phyloP scores from a whole-genome alignment of 2,329 filamentous ascomycete species.

The Helotiales sp. region DNA sequence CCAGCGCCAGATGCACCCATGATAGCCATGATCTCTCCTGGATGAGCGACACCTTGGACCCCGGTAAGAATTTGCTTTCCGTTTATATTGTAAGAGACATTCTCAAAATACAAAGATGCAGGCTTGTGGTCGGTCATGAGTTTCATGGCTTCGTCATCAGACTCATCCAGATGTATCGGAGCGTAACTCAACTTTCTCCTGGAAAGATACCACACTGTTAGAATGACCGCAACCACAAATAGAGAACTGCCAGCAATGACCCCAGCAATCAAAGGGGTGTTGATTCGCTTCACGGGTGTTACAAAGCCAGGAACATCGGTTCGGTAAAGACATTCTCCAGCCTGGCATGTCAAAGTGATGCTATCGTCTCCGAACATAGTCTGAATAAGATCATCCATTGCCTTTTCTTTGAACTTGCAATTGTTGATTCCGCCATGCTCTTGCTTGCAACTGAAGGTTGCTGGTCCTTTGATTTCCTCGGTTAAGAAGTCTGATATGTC shows the following conservation, averaged over 20 bases:
- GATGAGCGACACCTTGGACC: constrained; percentile 85
- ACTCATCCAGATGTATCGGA: constrained; percentile 83
- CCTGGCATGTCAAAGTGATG: constrained; percentile 80
- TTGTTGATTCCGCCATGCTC: constrained; percentile 65
- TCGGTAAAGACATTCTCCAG: constrained; percentile 91
- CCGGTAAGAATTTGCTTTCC: constrained; percentile 82
- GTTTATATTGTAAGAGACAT: constrained; percentile 85
- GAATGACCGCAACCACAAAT: constrained; percentile 85
- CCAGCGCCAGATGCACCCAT: constrained; percentile 98
- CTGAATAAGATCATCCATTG: constrained; percentile 89
- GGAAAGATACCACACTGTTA: constrained; percentile 86
- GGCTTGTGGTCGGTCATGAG: constrained; percentile 92
- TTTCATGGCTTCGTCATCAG: constrained; percentile 83
- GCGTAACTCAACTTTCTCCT: constrained; percentile 73
- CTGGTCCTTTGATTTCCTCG: constrained; percentile 84
- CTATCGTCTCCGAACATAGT: constrained; percentile 89
- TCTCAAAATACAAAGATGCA: constrained; percentile 84
- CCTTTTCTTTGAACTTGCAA: constrained; percentile 87
- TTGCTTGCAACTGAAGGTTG: constrained; percentile 76
- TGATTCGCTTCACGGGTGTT: constrained; percentile 89
- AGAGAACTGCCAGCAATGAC: constrained; percentile 87
- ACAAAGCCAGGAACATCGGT: constrained; percentile 93
- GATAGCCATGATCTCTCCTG: constrained; percentile 94
- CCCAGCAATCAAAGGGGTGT: constrained; percentile 92
- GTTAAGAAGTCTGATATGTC: constrained; percentile 90